These are phyloP conservation scores for Albizia julibrissin DNA, from an alignment of 306 rosid genomes.

Conservation along the genomic window DNA sequence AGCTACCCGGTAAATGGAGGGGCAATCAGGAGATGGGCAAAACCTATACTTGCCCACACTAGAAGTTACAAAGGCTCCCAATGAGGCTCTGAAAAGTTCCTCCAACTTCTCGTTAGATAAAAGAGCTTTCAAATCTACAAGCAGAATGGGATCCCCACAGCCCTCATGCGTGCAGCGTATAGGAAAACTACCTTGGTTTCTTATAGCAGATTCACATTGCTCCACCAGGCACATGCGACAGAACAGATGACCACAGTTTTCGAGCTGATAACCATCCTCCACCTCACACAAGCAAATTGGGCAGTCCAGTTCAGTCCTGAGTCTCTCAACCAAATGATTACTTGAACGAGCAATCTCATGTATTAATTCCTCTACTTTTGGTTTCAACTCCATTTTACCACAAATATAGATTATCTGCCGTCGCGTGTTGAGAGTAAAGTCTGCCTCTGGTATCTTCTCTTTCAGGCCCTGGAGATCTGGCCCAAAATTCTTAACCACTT, in stretches of 20 bases:
- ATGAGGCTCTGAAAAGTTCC: constrained; percentile 85
- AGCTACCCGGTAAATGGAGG: constrained; percentile 73
- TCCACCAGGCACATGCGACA: constrained; percentile 75
- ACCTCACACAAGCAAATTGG: constrained; percentile 89
- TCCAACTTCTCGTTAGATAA: constrained; percentile 66
- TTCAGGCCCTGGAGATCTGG: constrained; percentile 79
- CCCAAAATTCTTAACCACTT: constrained; percentile 75
- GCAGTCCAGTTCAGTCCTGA: constrained; percentile 52
- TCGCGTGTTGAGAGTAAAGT: constrained; percentile 56
- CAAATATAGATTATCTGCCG: constrained; percentile 54
- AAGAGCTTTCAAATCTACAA: constrained; percentile 64
- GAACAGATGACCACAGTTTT: constrained; percentile 70
- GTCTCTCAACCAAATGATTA: constrained; percentile 41
- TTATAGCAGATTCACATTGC: constrained; percentile 83
- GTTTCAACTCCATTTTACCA: constrained; percentile 72
- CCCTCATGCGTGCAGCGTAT: constrained; percentile 56
- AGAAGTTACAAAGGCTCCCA: constrained; percentile 69
- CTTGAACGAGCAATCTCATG: constrained; percentile 49
- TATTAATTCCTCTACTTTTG: constrained; percentile 60
- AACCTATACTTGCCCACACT: constrained; percentile 70
- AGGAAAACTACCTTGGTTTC: constrained; percentile 77
- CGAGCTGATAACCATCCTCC: constrained; percentile 77
- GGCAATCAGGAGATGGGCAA: constrained; percentile 95
- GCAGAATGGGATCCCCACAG: constrained; percentile 57
- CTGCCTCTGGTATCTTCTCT: constrained; percentile 72